Conservation (phyloP, 2,329 filamentous ascomycete genomes). For the Cladorrhinum sp. region DNA sequence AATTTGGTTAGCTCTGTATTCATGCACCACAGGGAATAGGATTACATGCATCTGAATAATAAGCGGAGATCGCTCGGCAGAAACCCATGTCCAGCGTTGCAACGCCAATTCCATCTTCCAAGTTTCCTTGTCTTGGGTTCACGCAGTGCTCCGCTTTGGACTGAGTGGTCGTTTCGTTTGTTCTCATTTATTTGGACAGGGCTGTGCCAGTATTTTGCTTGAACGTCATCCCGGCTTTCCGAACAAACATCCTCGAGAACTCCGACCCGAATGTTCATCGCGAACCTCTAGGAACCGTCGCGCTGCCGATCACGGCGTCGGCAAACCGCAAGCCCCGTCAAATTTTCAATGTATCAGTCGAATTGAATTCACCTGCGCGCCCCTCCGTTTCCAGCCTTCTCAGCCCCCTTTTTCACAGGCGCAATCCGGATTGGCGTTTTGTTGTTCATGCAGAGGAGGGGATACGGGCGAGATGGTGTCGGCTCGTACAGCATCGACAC, state of each 20-base stretch:
- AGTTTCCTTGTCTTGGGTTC: neutral
- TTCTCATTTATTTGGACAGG: neutral
- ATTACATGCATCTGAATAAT: neutral
- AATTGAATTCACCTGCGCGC: neutral
- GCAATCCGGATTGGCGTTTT: neutral
- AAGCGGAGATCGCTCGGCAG: neutral
- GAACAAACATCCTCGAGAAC: neutral
- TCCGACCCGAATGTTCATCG: neutral
- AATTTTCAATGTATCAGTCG: neutral
- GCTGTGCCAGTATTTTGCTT: neutral
- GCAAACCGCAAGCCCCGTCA: neutral
- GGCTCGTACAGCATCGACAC: conserved; percentile 25
- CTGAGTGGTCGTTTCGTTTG: too few relatives aligned
- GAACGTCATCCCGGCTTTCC: neutral
- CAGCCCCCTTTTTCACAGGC: neutral
- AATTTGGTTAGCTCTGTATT: neutral
- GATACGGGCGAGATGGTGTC: conserved; percentile 21
- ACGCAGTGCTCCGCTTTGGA: too few relatives aligned
- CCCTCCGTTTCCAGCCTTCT: neutral
- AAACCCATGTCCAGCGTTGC: neutral
- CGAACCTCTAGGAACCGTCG: neutral
- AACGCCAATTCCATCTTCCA: neutral
- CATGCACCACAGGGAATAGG: neutral
- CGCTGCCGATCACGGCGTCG: neutral
- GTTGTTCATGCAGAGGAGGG: neutral